phyloP scores from a whole-genome alignment of 75 land plant species.

The Azolla pinnata region DNA sequence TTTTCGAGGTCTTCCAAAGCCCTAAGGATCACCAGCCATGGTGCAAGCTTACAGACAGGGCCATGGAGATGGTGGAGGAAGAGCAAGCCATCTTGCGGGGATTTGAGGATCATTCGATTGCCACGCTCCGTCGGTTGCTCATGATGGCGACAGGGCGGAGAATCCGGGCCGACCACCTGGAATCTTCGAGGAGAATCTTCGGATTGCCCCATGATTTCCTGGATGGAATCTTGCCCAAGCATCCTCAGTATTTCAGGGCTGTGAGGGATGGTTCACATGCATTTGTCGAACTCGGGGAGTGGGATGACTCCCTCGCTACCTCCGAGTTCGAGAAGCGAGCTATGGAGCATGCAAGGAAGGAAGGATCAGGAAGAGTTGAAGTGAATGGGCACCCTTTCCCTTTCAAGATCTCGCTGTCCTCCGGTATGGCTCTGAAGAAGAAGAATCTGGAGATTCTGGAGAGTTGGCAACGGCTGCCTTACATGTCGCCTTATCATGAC shows the following conservation, averaged over 20 bases:
- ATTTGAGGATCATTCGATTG: slow-evolving; percentile 35
- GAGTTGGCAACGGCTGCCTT: slow-evolving; percentile 62
- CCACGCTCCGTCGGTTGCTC: slow-evolving; percentile 43
- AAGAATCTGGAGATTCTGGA: slow-evolving; percentile 62
- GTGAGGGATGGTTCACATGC: slow-evolving; percentile 27
- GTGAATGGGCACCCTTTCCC: slow-evolving; percentile 39
- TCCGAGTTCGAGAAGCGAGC: slow-evolving; percentile 31
- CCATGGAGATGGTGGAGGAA: slow-evolving; percentile 23
- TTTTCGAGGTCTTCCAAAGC: slow-evolving; percentile 39
- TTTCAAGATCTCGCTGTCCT: slow-evolving; percentile 33
- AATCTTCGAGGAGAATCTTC: slow-evolving; percentile 50
- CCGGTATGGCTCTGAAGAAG: slow-evolving; percentile 49
- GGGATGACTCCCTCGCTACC: slow-evolving; percentile 45
- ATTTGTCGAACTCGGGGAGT: slow-evolving; percentile 44
- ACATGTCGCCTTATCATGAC: slow-evolving; percentile 59
- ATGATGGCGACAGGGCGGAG: slow-evolving; percentile 51
- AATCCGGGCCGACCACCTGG: slow-evolving; percentile 39
- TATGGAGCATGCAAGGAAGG: neutral
- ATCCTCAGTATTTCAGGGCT: slow-evolving; percentile 35
- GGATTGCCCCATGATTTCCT: slow-evolving; percentile 62
- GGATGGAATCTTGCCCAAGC: slow-evolving; percentile 29
- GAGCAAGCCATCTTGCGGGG: slow-evolving; percentile 18
- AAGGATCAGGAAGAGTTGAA: slow-evolving; percentile 14
- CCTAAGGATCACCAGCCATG: slow-evolving; percentile 28
- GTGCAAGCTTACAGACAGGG: slow-evolving; percentile 15